Base-by-base conservation (phyloP, 768 basidiomycete species). In the Pleurotus tuoliensis region DNA sequence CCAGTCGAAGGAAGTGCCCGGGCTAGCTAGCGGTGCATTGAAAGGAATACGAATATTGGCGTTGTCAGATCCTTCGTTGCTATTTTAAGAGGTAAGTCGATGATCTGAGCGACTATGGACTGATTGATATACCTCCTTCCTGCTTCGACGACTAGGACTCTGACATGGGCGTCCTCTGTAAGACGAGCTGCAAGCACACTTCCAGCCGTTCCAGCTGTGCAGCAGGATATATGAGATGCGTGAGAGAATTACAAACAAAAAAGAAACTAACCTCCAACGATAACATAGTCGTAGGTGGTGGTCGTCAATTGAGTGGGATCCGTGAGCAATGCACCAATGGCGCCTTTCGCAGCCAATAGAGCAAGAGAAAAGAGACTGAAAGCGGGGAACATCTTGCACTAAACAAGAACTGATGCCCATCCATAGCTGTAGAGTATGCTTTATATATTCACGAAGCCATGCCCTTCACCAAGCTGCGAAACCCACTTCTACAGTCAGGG, bases 131-230 rank as follows among this genome's bases (percentile, higher is more conserved):
- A 73, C 71, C 61, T 63, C n/a, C 61, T 58, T 2, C 71, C 70
- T 2, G 69, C 69, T 64, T 73, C 71, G 9, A 73, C 50, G 20
- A 73, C 61, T 1, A 73, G 60, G 7, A 73, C 68, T 3, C 49
- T 56, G 27, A 64, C 58, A 4, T 48, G 39, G 0, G 66, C 48
- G 34, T 67, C 59, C 56, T 71, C 69, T 0, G 71, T 63, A 20
- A 73, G 58, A 4, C 71, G 60, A 46, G 64, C 71, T 7, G 69
- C 70, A 38, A 61, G 39, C 11, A 70, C 69, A n/a, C 58, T 62
- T 3, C 71, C 71, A 20, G 69, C 68, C 1, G 63, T 58, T 4
- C 64, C 64, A 20, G 39, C 57, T 43, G 20, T 3, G 16, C 16
- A 11, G 9, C 0, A 44, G 3, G 8, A 22, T 34, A 34, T 34